Evolutionary conservation across 208 protist species (phyloP).

Genomic region (Leishmania arabica): DNA sequence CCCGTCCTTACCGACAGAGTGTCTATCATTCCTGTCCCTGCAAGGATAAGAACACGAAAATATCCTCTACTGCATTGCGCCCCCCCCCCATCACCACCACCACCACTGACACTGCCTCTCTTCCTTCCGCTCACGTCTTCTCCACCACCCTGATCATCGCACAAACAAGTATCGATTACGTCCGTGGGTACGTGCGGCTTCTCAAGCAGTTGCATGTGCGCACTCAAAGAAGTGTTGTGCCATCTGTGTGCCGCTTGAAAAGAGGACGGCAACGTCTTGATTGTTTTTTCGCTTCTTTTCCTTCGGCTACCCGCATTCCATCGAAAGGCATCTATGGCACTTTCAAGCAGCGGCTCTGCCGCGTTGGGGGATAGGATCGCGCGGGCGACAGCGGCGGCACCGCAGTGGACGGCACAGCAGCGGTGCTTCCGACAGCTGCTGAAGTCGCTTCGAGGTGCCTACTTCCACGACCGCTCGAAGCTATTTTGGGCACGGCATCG

Average conservation of each 20-base stretch:
- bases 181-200: not conserved
- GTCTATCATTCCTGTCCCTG: not conserved
- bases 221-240: not conserved
- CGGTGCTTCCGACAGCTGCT: slow-evolving; percentile 73
- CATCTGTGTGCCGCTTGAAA: not conserved
- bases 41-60: not conserved
- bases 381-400: not conserved
- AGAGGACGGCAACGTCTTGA: not conserved
- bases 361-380: slow-evolving; percentile 1
- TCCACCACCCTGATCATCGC: not conserved
- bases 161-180: not conserved
- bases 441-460: slow-evolving; percentile 69
- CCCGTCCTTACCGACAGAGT: not conserved
- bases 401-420: slow-evolving; percentile 72
- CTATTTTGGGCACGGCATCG: slow-evolving; percentile 91
- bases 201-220: not conserved
- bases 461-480: slow-evolving; percentile 86
- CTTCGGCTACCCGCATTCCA: not conserved
- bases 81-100: too few species aligned
- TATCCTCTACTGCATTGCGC: not conserved
- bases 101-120: not conserved
- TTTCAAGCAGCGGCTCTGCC: slow-evolving; percentile 21
- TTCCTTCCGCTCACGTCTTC: not conserved
- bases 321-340: not conserved
- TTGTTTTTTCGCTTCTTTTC: not conserved